Percentiles rank a stretch among this genome's conserved stretches.
Conservation (phyloP, 768 basidiomycete genomes). For the Gymnopilus junonius region DNA sequence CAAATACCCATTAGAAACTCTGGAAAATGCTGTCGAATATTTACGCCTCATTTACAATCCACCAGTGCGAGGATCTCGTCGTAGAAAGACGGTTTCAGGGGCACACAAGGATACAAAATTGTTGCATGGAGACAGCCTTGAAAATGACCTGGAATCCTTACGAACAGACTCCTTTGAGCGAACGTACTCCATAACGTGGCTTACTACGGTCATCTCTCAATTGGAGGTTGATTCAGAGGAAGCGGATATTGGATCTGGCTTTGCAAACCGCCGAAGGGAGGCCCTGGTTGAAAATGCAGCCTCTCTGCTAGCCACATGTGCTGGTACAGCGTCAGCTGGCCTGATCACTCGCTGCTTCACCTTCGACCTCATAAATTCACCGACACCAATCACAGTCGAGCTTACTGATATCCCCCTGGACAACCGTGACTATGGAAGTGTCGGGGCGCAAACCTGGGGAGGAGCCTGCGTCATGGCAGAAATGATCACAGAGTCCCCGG, state of each 20-base stretch:
- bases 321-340: constrained; percentile 69
- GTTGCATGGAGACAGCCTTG: not conserved
- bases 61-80: constrained; percentile 61
- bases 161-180: constrained; percentile 73
- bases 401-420: constrained; percentile 73
- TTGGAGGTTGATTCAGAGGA: constrained; percentile 24
- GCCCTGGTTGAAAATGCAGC: constrained; percentile 56
- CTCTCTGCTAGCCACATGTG: constrained; percentile 63
- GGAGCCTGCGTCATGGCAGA: constrained; percentile 82
- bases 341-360: constrained; percentile 53
- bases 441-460: constrained; percentile 92
- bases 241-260: constrained; percentile 8
- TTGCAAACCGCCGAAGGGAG: constrained; percentile 26
- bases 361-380: constrained; percentile 36
- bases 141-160: constrained; percentile 32
- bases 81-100: constrained; percentile 25
- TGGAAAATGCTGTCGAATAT: constrained; percentile 52
- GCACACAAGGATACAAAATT: not conserved
- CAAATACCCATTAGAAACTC: constrained; percentile 33
- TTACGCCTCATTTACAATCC: constrained; percentile 63
- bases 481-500: constrained; percentile 54
- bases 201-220: constrained; percentile 63
- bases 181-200: constrained; percentile 71
- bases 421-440: constrained; percentile 69
- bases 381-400: constrained; percentile 36